Conservation (phyloP, 2,329 filamentous ascomycete genomes). For the Ascocoryne sarcoides region DNA sequence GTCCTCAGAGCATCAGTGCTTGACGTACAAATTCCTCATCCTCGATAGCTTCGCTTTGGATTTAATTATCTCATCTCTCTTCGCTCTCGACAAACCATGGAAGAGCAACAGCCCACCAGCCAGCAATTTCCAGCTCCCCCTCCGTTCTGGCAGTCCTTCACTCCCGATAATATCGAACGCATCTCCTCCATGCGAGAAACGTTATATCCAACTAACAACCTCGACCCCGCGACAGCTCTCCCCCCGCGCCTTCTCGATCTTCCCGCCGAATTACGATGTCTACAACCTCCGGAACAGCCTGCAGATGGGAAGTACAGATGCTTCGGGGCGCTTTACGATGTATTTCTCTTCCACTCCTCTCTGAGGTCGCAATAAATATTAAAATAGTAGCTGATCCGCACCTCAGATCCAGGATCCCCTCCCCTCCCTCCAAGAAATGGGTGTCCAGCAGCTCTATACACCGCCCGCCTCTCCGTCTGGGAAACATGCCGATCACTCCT, state of each 20-base stretch:
- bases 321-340: slow-evolving; percentile 61
- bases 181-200: slow-evolving; percentile 39
- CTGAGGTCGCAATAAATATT: no score
- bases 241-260: slow-evolving; percentile 23
- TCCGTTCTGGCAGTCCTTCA: slow-evolving; percentile 85
- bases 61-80: no score
- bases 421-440: slow-evolving; percentile 59
- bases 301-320: slow-evolving; percentile 60
- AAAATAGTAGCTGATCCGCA: no score
- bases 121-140: slow-evolving; percentile 73
- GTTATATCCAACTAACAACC: slow-evolving; percentile 10
- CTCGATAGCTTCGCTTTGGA: no score
- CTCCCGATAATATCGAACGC: slow-evolving; percentile 59
- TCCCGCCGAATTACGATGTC: slow-evolving; percentile 56
- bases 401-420: slow-evolving; percentile 52
- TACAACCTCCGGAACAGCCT: slow-evolving; percentile 76
- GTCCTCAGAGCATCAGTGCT: no score
- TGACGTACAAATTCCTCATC: no score
- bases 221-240: slow-evolving; percentile 19
- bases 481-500: slow-evolving; percentile 52
- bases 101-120: slow-evolving; percentile 45
- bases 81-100: no score
- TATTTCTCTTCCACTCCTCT: slow-evolving; percentile 27
- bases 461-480: slow-evolving; percentile 26
- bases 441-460: slow-evolving; percentile 60